phyloP scores from a whole-genome alignment of 768 basidiomycete species.

The Rubroboletus pulcherrimus region DNA sequence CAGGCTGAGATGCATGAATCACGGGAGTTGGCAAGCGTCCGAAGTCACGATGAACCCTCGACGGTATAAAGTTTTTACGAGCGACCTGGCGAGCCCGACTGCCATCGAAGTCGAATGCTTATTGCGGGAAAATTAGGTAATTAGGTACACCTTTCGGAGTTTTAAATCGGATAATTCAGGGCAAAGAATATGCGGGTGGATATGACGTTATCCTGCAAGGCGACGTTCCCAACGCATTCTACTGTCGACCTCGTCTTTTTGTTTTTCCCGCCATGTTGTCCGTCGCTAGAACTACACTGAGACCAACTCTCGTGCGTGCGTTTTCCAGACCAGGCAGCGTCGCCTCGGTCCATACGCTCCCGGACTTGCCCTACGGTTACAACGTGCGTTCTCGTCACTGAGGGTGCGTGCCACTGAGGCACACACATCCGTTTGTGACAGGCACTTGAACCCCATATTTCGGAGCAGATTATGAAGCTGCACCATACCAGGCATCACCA shows the following conservation, averaged over 20 bases:
- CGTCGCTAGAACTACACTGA: constrained; percentile 40
- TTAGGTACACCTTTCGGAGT: neutral
- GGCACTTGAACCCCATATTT: constrained; percentile 93
- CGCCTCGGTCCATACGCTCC: constrained; percentile 66
- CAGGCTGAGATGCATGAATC: neutral
- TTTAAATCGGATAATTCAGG: neutral
- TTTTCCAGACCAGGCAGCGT: constrained; percentile 40
- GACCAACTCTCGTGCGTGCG: constrained; percentile 44
- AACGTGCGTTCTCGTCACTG: constrained; percentile 46
- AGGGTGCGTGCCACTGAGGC: neutral
- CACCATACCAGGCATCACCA: constrained; percentile 93
- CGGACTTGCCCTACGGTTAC: constrained; percentile 75
- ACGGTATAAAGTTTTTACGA: constrained; percentile 17
- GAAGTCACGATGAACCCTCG: constrained; percentile 8
- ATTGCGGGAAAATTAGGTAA: neutral
- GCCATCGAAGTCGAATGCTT: neutral
- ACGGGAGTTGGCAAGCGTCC: neutral
- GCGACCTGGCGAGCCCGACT: too few relatives aligned
- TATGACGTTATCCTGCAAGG: constrained; percentile 11
- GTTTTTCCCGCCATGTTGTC: constrained; percentile 42
- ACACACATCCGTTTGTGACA: constrained; percentile 21
- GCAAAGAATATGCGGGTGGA: neutral
- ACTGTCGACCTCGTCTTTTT: neutral
- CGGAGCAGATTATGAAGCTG: constrained; percentile 87
- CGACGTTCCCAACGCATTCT: neutral